phyloP scores from a whole-genome alignment of 768 basidiomycete species.

The Xanthoconium stramineum region DNA sequence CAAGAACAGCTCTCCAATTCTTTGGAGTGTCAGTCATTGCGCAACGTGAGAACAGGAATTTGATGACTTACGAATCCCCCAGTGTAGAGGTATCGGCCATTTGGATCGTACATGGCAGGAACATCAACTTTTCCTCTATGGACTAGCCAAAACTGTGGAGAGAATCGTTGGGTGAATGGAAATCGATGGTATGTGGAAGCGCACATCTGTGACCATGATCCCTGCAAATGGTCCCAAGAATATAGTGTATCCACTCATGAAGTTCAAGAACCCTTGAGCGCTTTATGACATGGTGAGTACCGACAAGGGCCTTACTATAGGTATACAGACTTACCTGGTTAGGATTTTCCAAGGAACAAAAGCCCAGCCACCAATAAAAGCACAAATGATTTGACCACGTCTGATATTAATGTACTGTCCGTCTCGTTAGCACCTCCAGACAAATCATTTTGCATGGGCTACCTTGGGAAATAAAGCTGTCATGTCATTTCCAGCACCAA shows the following conservation, averaged over 20 bases:
- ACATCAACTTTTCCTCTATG: conserved; percentile 73
- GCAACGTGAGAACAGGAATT: not conserved
- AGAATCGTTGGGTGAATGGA: not conserved
- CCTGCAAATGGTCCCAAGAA: conserved; percentile 85
- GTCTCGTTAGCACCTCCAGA: conserved; percentile 1
- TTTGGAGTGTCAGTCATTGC: conserved; percentile 24
- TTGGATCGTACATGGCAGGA: conserved; percentile 78
- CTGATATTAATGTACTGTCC: conserved; percentile 30
- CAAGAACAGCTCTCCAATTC: conserved; percentile 81
- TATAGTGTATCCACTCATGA: conserved; percentile 83
- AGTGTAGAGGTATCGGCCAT: conserved; percentile 76
- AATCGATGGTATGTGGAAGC: conserved; percentile 21
- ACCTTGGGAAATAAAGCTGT: conserved; percentile 64
- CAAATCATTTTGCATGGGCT: not conserved
- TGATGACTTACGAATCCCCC: conserved; percentile 60
- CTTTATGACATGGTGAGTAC: conserved; percentile 2
- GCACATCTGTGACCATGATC: conserved; percentile 59
- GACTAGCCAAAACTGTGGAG: conserved; percentile 69
- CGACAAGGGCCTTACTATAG: too few species aligned
- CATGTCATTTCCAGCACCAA: conserved; percentile 81
- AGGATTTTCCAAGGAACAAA: conserved; percentile 85
- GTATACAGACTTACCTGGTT: conserved; percentile 31
- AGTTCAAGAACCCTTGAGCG: conserved; percentile 68
- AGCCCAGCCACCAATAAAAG: conserved; percentile 63
- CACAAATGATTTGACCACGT: conserved; percentile 28